Evolutionary conservation across 176 grass and related monocot species (phyloP).

Genomic region (Cymbopogon citratus): DNA sequence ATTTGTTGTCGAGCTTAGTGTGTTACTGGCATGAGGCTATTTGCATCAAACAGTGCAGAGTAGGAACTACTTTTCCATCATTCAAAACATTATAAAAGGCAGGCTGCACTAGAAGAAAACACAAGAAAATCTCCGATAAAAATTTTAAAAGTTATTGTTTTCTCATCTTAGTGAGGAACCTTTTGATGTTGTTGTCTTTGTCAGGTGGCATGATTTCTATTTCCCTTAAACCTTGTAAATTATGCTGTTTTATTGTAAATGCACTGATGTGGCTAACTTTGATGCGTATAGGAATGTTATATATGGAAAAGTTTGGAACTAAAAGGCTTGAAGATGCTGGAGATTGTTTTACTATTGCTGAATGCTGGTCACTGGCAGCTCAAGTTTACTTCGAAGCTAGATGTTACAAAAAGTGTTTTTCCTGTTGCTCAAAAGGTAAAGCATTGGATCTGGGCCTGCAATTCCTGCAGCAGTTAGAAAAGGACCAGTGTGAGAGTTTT

Average conservation of each 20-base stretch:
- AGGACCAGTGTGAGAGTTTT: no score
- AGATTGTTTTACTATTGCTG: no score
- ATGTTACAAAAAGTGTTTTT: no score
- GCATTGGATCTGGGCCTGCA: no score
- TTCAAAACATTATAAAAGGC: neutral
- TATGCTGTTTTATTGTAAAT: neutral
- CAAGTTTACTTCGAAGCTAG: no score
- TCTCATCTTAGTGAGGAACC: no score
- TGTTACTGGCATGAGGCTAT: neutral
- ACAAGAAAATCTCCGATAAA: neutral
- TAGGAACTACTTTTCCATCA: neutral
- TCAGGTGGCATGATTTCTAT: neutral
- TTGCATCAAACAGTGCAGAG: neutral
- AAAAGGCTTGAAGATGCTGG: slow-evolving; percentile 15
- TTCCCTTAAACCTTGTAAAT: no score
- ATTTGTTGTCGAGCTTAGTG: neutral
- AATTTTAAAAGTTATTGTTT: neutral
- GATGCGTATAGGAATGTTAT: slow-evolving; percentile 48
- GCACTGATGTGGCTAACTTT: neutral
- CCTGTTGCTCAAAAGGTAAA: no score
- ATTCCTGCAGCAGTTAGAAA: no score
- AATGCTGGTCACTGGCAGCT: no score
- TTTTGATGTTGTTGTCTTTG: neutral
- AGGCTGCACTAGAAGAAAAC: neutral
- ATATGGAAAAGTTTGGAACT: slow-evolving; percentile 63